Base-by-base conservation (phyloP, 768 basidiomycete genomes). In the Rhodotorula toruloides region DNA sequence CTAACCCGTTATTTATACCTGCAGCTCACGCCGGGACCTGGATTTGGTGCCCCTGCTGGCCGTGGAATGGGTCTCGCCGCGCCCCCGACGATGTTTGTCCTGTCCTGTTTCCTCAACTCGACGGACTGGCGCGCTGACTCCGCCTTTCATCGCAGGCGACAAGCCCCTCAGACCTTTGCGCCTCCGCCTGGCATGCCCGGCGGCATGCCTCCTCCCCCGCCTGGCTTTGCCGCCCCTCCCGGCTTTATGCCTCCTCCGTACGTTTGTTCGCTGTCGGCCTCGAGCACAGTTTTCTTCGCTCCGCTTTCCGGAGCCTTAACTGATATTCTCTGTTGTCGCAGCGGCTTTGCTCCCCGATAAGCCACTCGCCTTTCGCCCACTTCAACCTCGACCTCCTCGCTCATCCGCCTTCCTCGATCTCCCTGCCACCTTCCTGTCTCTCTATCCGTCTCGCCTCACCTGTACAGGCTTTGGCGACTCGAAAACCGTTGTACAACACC, bases 11-110 rank as follows among this genome's bases (percentile, higher is more conserved):
- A 52, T 68, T 27, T 62, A 42, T 16, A 10, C 21, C 2, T 21
- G 14, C 73, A 92, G 90, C 83, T 91, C 69, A 85, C 89, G 72
- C 82, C 83, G 68, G 94, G 94, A 58, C 91, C 94, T 76, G 94
- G 94, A 69, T 86, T 90, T 68, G 94, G 93, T 73, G 87, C 91
- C 82, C 91, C 93, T 77, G 94, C 93, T 47, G 93, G 94, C 72
- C 87, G 94, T 73, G 94, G 94, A 63, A 94, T 97, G 85, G 90
- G 91, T 29, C 73, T 80, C 61, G 76, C 77, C 67, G 77, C 72
- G 43, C 75, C 79, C 61, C 79, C 79, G 76, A 70, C 75, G 76
- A 78, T 44, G 54, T 62, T 32, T 31, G 63, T 36, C 53, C 21
- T n/a, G 10, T 37, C 21, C 27, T 43, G 11, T 16, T 17, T 19